Evolutionary conservation across 1,139 yeast species (phyloP).

Genomic region (Magnusiomyces ingens): DNA sequence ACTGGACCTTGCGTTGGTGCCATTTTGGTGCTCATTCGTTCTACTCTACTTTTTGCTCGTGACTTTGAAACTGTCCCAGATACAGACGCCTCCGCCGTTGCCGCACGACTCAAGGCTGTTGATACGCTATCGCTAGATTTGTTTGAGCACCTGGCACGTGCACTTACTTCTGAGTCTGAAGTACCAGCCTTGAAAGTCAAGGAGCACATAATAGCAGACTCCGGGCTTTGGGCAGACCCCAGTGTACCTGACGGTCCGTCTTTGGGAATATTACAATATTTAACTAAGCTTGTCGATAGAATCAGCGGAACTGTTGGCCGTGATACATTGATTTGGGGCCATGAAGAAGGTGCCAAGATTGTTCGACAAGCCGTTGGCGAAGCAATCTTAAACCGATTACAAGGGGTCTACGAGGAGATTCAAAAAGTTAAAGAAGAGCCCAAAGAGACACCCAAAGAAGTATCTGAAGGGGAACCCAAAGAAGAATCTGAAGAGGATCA

Average conservation of each 20-base stretch:
- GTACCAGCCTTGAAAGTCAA: too few relatives aligned
- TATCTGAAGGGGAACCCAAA: not conserved
- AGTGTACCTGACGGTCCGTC: constrained; percentile 4
- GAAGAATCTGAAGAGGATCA: constrained; percentile 1
- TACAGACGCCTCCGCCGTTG: not conserved
- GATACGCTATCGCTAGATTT: too few relatives aligned
- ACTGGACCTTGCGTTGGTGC: constrained; percentile 9
- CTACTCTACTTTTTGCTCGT: constrained; percentile 1
- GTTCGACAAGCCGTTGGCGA: constrained; percentile 12
- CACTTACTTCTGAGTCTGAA: too few relatives aligned
- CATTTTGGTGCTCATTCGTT: constrained; percentile 8
- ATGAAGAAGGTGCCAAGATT: constrained; percentile 9
- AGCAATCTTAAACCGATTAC: constrained; percentile 3
- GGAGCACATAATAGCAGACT: too few relatives aligned
- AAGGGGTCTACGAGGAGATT: not conserved
- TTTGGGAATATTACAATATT: not conserved
- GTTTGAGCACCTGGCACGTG: too few relatives aligned
- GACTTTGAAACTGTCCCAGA: not conserved
- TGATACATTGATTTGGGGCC: constrained; percentile 19
- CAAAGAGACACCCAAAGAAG: constrained; percentile 1
- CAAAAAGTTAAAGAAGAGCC: not conserved
- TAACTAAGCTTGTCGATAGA: not conserved
- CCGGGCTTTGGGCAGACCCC: too few relatives aligned
- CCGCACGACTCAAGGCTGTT: too few relatives aligned
- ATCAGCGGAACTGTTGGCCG: constrained; percentile 15